Conservation (phyloP, 2,329 filamentous ascomycete species). For the Monilinia polystroma region DNA sequence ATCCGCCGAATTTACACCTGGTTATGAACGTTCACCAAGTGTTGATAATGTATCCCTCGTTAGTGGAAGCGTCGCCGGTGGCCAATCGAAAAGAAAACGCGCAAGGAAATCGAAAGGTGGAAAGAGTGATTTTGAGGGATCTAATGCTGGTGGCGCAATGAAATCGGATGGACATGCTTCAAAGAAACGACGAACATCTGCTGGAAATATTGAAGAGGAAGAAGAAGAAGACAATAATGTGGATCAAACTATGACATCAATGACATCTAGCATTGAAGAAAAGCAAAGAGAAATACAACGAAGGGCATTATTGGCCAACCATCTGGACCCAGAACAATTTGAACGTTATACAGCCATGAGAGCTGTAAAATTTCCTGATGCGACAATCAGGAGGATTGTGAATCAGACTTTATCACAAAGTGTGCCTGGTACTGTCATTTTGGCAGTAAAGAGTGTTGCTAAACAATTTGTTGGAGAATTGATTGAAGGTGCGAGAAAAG, state of each 20-base stretch:
- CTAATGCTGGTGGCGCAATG: slow-evolving; percentile 9
- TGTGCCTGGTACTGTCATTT: slow-evolving; percentile 69
- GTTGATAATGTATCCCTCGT: slow-evolving; percentile 60
- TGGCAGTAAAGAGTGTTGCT: slow-evolving; percentile 72
- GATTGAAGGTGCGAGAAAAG: slow-evolving; percentile 67
- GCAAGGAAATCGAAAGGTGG: slow-evolving; percentile 60
- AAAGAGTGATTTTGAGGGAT: slow-evolving; percentile 45
- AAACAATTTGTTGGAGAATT: slow-evolving; percentile 77
- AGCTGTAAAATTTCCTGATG: slow-evolving; percentile 65
- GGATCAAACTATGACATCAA: slow-evolving; percentile 40
- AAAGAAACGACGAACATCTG: slow-evolving; percentile 45
- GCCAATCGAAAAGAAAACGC: slow-evolving; percentile 56
- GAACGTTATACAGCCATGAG: slow-evolving; percentile 70
- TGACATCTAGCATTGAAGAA: slow-evolving; percentile 63
- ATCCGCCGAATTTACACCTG: slow-evolving; percentile 42
- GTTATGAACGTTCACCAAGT: slow-evolving; percentile 64
- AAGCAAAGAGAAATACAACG: slow-evolving; percentile 60
- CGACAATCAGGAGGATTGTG: slow-evolving; percentile 70
- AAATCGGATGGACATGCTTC: slow-evolving; percentile 45
- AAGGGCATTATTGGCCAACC: slow-evolving; percentile 60
- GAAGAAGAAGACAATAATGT: slow-evolving; percentile 52
- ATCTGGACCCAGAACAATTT: slow-evolving; percentile 65
- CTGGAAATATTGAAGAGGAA: slow-evolving; percentile 50
- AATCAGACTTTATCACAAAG: slow-evolving; percentile 81
- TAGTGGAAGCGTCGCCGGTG: slow-evolving; percentile 57